Base-by-base conservation (phyloP, 2,329 filamentous ascomycete species). In the Neofusicoccum ribis region DNA sequence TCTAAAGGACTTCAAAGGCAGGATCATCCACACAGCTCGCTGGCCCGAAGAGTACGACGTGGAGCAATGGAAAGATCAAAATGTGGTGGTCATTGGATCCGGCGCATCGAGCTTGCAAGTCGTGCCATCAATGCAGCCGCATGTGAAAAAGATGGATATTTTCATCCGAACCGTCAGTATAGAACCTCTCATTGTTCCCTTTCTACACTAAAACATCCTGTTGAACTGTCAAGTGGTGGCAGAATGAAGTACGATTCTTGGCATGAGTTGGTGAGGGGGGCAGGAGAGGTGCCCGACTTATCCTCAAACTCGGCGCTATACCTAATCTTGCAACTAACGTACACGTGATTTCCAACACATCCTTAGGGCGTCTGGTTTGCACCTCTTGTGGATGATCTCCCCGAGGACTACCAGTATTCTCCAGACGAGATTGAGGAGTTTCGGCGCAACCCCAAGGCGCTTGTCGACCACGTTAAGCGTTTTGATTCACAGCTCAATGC, bases 61-160 rank as follows among this genome's bases (percentile, higher is more conserved):
- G 56, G 77, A 82, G 37, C 67, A 80, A 61, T 83, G 78, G 78
- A 74, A 74, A 72, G 76, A 78, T 65, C 70, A 79, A 34, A 67
- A 71, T 12, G 78, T 84, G 3, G 81, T 80, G 2, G 70, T 83
- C 8, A 79, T 82, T 52, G 81, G 81, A 0, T 80, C 77, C 3
- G 79, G 81, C 3, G 79, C 80, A 6, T 78, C 76, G 9, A 78
- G 76, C 0, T 80, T 83, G n/a, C 81, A 82, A 67, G 80, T 78
- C 0, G 80, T 83, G 5, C 80, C 81, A 2, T 77, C 67, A 0
- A 82, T 83, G 79, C 80, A 82, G 67, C 80, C 80, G 1, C 73
- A 79, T 61, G 73, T 72, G 5, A 81, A 82, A 67, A 79, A 82
- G 60, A 58, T 83, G 41, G 80, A 82, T 63, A 70, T 82, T 20